Percentiles rank a stretch among this genome's conserved stretches.
These are phyloP conservation scores for Aspergillus ellipticus DNA, from an alignment of 495 filamentous ascomycete genomes.

Conservation along the genomic window DNA sequence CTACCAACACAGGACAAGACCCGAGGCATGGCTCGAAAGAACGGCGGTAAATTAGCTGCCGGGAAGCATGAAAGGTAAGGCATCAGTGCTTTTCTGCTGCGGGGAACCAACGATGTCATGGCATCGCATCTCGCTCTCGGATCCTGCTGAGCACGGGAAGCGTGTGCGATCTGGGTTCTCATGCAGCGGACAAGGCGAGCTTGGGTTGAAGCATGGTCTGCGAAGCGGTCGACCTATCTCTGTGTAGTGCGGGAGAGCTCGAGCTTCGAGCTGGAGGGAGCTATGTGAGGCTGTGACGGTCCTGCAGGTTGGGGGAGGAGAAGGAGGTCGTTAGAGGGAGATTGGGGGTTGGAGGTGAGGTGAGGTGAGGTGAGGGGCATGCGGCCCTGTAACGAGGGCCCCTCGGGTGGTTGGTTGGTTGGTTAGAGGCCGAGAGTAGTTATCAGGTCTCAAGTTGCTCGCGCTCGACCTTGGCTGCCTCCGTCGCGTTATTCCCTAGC, in stretches of 20 bases:
- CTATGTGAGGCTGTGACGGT: conserved; percentile 4
- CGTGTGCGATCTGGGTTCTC: conserved; percentile 8
- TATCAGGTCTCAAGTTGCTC: too few species aligned
- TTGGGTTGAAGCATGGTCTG: conserved; percentile 8
- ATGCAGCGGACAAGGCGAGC: conserved; percentile 16
- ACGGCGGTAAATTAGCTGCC: background rate
- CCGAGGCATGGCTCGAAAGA: background rate
- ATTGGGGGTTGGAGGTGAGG: background rate
- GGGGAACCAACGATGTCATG: conserved; percentile 2
- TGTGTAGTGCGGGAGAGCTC: background rate
- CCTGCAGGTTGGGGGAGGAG: background rate
- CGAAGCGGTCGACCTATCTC: background rate
- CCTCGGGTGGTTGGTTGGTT: too few species aligned
- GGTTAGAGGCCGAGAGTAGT: too few species aligned
- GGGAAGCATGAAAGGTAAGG: conserved; percentile 13
- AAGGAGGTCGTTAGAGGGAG: too few species aligned
- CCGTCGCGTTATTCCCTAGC: too few species aligned
- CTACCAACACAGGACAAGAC: background rate
- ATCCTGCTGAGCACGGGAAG: background rate
- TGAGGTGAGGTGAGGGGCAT: background rate
- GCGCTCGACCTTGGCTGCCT: too few species aligned
- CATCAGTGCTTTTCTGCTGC: conserved; percentile 14
- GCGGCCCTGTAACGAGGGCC: too few species aligned
- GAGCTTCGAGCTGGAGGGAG: background rate
- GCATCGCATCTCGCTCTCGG: conserved; percentile 6